Conservation (phyloP, 208 protist genomes). For the Leishmania turanica region DNA sequence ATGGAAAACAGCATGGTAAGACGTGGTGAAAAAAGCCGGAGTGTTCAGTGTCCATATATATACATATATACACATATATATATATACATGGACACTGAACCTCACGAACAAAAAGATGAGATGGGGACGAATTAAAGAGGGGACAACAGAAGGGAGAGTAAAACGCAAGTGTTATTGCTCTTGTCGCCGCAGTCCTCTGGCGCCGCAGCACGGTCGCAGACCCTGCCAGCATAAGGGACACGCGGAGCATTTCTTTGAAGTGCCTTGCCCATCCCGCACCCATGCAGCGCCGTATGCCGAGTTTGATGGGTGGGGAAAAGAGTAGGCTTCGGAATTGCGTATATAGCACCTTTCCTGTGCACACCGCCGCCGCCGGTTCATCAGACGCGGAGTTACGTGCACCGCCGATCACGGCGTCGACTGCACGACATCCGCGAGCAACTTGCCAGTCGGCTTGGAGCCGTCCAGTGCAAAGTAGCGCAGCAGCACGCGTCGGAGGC, state of each 20-base stretch:
- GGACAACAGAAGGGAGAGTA: not conserved
- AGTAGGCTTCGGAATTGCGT: not conserved
- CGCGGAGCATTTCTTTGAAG: not conserved
- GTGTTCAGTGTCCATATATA: not conserved
- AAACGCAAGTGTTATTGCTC: not conserved
- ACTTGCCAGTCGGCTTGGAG: not conserved
- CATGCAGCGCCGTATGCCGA: not conserved
- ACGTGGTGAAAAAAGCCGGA: not conserved
- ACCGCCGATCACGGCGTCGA: not conserved
- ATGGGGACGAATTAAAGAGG: not conserved
- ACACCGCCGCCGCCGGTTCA: not conserved
- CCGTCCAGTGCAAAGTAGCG: constrained; percentile 39
- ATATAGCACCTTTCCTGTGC: not conserved
- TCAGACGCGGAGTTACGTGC: not conserved
- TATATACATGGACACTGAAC: too few relatives aligned
- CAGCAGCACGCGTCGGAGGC: constrained; percentile 36
- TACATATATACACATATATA: too few relatives aligned
- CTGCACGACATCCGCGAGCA: constrained; percentile 8
- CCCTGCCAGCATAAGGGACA: not conserved
- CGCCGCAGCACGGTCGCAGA: not conserved
- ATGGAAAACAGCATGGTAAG: not conserved
- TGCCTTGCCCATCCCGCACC: not conserved
- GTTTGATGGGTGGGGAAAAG: not conserved
- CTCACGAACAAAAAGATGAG: too few relatives aligned
- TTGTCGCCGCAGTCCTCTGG: not conserved